phyloP scores from a whole-genome alignment of 129 eudicot genomes.

The Tanacetum coccineum region DNA sequence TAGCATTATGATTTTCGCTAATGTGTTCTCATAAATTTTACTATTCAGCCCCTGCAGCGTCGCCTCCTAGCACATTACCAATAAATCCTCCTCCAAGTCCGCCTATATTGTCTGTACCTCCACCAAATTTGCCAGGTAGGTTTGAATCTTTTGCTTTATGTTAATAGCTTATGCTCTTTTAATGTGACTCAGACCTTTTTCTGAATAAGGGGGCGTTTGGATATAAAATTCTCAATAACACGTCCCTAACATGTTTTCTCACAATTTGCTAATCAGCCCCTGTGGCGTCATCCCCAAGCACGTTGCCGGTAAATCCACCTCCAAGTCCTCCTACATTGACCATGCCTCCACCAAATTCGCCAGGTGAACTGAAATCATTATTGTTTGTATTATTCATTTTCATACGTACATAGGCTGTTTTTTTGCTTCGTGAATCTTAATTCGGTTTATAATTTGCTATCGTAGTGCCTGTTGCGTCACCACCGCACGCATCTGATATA shows the following conservation, averaged over 20 bases:
- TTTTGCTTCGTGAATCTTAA: too few species aligned
- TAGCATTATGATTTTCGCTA: too few species aligned
- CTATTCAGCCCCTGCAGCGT: too few species aligned
- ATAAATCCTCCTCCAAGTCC: conserved; percentile 24
- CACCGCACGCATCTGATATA: conserved; percentile 39
- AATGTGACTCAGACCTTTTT: neutral
- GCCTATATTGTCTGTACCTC: conserved; percentile 32
- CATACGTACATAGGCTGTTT: neutral
- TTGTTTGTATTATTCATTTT: conserved; percentile 1
- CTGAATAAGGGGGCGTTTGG: conserved; percentile 7
- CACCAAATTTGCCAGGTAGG: conserved; percentile 49
- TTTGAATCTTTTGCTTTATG: neutral
- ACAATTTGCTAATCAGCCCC: conserved; percentile 25
- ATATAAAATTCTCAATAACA: neutral
- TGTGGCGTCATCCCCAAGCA: conserved; percentile 29
- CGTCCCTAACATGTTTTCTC: conserved; percentile 5
- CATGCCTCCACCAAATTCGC: conserved; percentile 42
- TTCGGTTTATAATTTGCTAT: neutral
- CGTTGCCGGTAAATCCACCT: conserved; percentile 26
- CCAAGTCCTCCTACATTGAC: conserved; percentile 29
- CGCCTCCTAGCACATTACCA: neutral
- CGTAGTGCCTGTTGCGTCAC: conserved; percentile 38
- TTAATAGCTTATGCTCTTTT: neutral
- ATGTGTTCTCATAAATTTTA: too few species aligned
- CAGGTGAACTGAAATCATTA: conserved; percentile 37